A percentile compares a stretch with the other conserved stretches of the same genome.
These are phyloP conservation scores for Colletotrichum sp. DNA, from an alignment of 2,329 filamentous ascomycete species.

Conservation along the genomic window DNA sequence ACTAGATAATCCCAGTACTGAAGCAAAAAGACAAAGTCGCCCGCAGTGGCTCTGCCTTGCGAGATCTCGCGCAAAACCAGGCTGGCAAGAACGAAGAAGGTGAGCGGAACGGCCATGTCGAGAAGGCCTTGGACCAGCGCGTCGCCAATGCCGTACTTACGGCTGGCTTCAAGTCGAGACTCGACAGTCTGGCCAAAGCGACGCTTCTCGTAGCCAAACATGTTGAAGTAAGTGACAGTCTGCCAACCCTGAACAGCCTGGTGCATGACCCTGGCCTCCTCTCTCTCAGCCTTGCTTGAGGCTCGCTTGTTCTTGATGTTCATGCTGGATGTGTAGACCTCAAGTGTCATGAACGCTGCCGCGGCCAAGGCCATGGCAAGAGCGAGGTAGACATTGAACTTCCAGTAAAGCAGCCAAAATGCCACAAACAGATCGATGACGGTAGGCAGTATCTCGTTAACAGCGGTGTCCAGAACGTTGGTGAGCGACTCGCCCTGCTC, in stretches of 20 bases:
- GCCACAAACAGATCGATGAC: slow-evolving; percentile 66
- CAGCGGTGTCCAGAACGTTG: slow-evolving; percentile 61
- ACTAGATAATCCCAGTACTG: slow-evolving; percentile 63
- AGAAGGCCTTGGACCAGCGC: slow-evolving; percentile 26
- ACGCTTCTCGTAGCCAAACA: slow-evolving; percentile 31
- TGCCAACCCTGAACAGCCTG: slow-evolving; percentile 66
- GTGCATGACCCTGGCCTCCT: slow-evolving; percentile 58
- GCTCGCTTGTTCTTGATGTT: slow-evolving; percentile 42
- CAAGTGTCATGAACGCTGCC: slow-evolving; percentile 23
- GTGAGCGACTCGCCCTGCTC: slow-evolving; percentile 66
- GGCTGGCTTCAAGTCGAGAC: slow-evolving; percentile 24
- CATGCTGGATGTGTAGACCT: slow-evolving; percentile 38
- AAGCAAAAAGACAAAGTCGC: slow-evolving; percentile 68
- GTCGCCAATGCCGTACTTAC: slow-evolving; percentile 25
- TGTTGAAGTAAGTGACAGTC: slow-evolving; percentile 54
- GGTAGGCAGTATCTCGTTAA: slow-evolving; percentile 67
- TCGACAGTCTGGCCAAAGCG: slow-evolving; percentile 32
- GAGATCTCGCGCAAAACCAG: slow-evolving; percentile 60
- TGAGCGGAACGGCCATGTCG: slow-evolving; percentile 51
- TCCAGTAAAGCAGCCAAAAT: slow-evolving; percentile 62
- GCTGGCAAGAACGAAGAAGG: slow-evolving; percentile 29
- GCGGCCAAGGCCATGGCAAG: slow-evolving; percentile 36
- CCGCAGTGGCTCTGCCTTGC: slow-evolving; percentile 53
- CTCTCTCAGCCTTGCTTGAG: slow-evolving; percentile 45
- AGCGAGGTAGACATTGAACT: slow-evolving; percentile 67